phyloP scores from a whole-genome alignment of 169 alveolate genomes.

The Besnoitia besnoiti region DNA sequence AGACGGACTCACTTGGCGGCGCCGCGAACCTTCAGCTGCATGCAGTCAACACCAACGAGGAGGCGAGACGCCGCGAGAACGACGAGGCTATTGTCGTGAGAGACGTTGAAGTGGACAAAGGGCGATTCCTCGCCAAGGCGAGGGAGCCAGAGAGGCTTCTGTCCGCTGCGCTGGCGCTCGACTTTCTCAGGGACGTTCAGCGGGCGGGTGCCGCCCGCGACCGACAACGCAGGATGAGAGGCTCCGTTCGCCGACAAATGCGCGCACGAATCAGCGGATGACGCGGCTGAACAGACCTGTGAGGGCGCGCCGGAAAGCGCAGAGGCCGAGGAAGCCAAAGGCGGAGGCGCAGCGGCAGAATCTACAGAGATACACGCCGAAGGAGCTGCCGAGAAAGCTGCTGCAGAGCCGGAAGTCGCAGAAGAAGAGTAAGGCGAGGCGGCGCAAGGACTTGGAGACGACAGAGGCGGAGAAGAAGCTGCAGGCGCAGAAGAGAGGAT shows the following conservation, averaged over 20 bases:
- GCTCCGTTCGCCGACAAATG: no score
- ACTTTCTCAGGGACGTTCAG: background rate
- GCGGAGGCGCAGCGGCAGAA: no score
- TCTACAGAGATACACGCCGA: no score
- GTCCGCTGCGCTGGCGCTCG: background rate
- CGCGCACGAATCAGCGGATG: no score
- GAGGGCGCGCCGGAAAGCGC: no score
- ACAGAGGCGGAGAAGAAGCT: background rate
- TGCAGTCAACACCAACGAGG: background rate
- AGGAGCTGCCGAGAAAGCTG: no score
- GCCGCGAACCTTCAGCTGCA: background rate
- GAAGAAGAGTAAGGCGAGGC: no score
- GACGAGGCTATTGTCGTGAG: conserved; percentile 11
- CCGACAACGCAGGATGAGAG: background rate
- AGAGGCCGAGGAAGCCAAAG: no score
- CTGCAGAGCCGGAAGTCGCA: no score
- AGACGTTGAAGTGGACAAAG: conserved; percentile 10
- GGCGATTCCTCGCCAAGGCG: background rate
- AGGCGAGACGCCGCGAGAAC: background rate
- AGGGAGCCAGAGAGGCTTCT: background rate
- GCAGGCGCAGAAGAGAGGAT: background rate
- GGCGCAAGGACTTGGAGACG: no score
- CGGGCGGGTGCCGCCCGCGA: background rate
- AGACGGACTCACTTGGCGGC: background rate
- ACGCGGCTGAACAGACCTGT: no score